phyloP scores from a whole-genome alignment of 352 stramenopile genomes.

The Phytophthora podocarpi region DNA sequence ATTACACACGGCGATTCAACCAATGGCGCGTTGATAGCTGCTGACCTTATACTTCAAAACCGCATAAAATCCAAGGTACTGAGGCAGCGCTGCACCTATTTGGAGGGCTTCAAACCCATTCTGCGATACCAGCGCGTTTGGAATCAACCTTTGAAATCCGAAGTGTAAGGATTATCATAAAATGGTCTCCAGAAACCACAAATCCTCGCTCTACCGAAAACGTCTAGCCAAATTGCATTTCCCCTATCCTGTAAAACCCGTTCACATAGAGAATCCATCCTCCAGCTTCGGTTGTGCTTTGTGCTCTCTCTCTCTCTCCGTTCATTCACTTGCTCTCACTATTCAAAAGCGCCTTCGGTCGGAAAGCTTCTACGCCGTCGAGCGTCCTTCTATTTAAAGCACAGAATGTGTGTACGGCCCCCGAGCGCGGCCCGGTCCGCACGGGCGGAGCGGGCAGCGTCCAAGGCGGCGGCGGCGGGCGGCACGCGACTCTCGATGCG shows the following conservation, averaged over 20 bases:
- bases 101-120: no score
- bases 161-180: neutral
- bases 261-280: neutral
- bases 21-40: neutral
- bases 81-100: neutral
- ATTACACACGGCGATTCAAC: constrained; percentile 23
- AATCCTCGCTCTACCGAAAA: neutral
- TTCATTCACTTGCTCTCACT: constrained; percentile 27
- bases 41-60: constrained; percentile 6
- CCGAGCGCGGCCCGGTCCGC: constrained; percentile 33
- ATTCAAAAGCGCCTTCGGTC: constrained; percentile 25
- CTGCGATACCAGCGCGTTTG: neutral
- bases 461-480: constrained; percentile 25
- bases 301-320: constrained; percentile 9
- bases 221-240: constrained; percentile 4
- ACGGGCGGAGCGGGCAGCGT: constrained; percentile 25
- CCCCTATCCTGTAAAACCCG: neutral
- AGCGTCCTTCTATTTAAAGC: constrained; percentile 20
- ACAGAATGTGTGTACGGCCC: constrained; percentile 54
- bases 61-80: neutral
- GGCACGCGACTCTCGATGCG: constrained; percentile 20
- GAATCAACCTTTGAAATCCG: neutral
- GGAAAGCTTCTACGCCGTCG: neutral
- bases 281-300: no score
- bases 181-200: constrained; percentile 1